Base-by-base conservation (phyloP, 139 green algal genomes). In the Yamagishiella unicocca region DNA sequence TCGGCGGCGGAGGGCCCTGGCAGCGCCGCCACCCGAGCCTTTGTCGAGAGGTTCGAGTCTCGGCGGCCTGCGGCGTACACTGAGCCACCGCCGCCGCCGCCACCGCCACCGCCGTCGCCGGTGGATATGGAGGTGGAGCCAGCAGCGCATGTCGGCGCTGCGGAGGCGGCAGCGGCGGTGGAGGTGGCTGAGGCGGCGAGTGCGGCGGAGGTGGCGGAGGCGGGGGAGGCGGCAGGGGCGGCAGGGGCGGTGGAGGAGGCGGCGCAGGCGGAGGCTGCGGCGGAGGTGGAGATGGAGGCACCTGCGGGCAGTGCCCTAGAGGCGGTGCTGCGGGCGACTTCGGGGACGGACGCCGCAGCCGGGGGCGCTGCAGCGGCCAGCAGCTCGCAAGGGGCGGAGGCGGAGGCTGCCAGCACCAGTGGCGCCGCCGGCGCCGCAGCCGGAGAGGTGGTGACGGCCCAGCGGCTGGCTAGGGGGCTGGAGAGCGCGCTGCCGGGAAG, bases 1-100 rank as follows among this genome's bases (percentile, higher is more conserved):
- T 62, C 31, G 62, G 80, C 80, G 64, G 80, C 80, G n/a, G 64
- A 66, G 64, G 80, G 80, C 0, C 80, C 80, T 12, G 64, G 64
- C 80, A 33, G 80, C 64, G 64, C 64, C 43, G 80, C 80, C 45
- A 77, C 80, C 1, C 62, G 64, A 2, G 64, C 31, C 0, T 86
- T 78, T 25, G 45, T 31, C 7, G 40, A 86, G 64, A 19, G 80
- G 3, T 86, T 46, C 42, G 80, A 86, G 64, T 86, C 80, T 17
- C 31, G 79, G 38, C n/a, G 25, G 55, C 40, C 61, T 3, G 37
- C 53, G 55, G 29, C 53, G 42, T 10, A 3, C 1, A 31, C n/a
- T n/a, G n/a, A n/a, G 33, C 33, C 25, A 45, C 66, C 66, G 37
- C 66, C 66, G 3, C 43, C 66, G 62, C 62, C 62, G 62, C 62